phyloP scores from a whole-genome alignment of 2,329 filamentous ascomycete species.

The Bipolaris oryzae region DNA sequence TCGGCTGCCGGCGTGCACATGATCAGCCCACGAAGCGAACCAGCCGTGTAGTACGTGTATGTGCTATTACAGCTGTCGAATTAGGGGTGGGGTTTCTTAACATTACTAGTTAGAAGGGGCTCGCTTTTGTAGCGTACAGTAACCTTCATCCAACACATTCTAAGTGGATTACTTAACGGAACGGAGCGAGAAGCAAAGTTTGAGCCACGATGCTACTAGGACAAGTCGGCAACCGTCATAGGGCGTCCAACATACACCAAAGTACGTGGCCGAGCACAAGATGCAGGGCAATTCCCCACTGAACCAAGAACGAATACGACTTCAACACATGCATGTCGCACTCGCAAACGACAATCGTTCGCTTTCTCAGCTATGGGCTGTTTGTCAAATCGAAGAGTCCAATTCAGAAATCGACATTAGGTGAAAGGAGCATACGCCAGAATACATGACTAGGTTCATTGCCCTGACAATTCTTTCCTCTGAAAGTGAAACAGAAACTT shows the following conservation, averaged over 20 bases:
- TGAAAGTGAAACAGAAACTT: background rate
- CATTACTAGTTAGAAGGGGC: background rate
- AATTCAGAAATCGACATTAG: background rate
- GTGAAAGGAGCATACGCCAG: background rate
- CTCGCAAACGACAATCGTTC: background rate
- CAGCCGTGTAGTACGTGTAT: background rate
- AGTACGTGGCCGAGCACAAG: background rate
- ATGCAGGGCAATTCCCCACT: slow-evolving; percentile 6
- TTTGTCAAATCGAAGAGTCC: background rate
- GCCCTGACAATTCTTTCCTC: background rate
- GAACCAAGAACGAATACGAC: background rate
- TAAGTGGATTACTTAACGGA: slow-evolving; percentile 9
- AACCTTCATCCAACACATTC: background rate
- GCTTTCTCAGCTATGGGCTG: background rate
- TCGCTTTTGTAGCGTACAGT: slow-evolving; percentile 1
- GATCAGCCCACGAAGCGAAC: background rate
- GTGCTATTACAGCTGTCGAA: background rate
- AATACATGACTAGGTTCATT: background rate
- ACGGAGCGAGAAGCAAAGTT: slow-evolving; percentile 7
- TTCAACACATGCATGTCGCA: background rate
- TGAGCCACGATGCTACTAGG: slow-evolving; percentile 1
- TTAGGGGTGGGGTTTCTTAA: background rate
- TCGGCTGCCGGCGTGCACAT: slow-evolving; percentile 2
- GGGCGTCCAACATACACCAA: background rate
- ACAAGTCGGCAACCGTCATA: slow-evolving; percentile 4